These are phyloP conservation scores for Scleroderma citrinum DNA, from an alignment of 768 basidiomycete species.

Conservation along the genomic window DNA sequence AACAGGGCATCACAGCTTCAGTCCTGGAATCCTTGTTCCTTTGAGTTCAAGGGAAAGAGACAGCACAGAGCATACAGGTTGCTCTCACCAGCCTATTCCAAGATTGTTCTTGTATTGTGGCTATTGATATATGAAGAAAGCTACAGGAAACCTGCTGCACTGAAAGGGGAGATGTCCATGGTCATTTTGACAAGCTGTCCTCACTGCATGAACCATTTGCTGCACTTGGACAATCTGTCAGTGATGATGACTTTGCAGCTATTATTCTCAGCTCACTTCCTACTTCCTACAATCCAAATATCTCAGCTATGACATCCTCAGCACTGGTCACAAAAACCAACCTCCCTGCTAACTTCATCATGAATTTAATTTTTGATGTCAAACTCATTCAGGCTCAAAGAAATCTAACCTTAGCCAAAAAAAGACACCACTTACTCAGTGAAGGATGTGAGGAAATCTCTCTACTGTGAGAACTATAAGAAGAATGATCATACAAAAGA, in stretches of 20 bases:
- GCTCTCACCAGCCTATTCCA: background rate
- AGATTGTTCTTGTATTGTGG: background rate
- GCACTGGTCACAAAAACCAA: slow-evolving; percentile 6
- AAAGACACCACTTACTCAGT: background rate
- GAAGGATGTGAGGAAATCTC: background rate
- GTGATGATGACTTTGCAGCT: slow-evolving; percentile 10
- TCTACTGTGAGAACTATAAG: background rate
- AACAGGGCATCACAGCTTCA: slow-evolving; percentile 1
- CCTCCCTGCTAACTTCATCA: background rate
- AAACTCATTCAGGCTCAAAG: background rate
- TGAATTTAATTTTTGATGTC: background rate
- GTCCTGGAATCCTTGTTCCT: background rate
- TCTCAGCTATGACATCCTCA: slow-evolving; percentile 24
- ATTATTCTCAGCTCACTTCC: slow-evolving; percentile 34
- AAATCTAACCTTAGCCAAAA: background rate
- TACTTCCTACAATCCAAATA: slow-evolving; percentile 24
- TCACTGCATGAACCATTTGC: slow-evolving; percentile 29
- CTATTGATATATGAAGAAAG: background rate
- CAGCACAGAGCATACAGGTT: background rate
- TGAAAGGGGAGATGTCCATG: slow-evolving; percentile 26
- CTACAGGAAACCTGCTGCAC: background rate
- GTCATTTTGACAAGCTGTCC: slow-evolving; percentile 25
- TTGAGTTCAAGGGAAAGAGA: background rate
- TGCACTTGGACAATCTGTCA: slow-evolving; percentile 26
- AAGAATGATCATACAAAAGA: background rate